These are phyloP conservation scores for Fusarium solani-melongenae DNA, from an alignment of 2,329 filamentous ascomycete genomes.

Conservation along the genomic window DNA sequence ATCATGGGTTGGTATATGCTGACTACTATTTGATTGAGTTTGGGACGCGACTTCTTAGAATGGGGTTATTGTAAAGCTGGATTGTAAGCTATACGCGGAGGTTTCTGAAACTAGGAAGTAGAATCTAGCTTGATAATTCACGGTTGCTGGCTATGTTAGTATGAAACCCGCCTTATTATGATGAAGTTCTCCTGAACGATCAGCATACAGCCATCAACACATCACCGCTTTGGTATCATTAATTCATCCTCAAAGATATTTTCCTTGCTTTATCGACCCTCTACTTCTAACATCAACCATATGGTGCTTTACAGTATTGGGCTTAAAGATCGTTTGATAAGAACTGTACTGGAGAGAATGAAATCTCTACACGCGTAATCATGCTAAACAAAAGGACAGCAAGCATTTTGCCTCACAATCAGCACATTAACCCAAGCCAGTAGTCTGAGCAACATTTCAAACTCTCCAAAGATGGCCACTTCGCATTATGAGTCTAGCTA, in stretches of 20 bases:
- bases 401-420: not conserved
- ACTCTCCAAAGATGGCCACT: not conserved
- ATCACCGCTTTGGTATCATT: not conserved
- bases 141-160: not conserved
- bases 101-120: not conserved
- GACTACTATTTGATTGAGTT: conserved; percentile 58
- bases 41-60: conserved; percentile 18
- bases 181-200: not conserved
- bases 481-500: not conserved
- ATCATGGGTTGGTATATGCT: conserved; percentile 60
- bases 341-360: not conserved
- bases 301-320: not conserved
- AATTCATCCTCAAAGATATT: not conserved
- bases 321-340: not conserved
- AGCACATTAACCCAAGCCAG: not conserved
- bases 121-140: not conserved
- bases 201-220: not conserved
- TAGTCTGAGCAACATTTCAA: not conserved
- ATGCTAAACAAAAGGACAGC: not conserved
- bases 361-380: not conserved
- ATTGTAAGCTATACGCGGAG: not conserved
- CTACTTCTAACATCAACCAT: not conserved
- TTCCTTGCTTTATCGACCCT: not conserved
- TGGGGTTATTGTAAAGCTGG: conserved; percentile 1
- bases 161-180: not conserved